Evolutionary conservation across 805 yeast species (phyloP), one percentile per base, ranked within the genome.

Genomic region (Phaffomyces antillensis): DNA sequence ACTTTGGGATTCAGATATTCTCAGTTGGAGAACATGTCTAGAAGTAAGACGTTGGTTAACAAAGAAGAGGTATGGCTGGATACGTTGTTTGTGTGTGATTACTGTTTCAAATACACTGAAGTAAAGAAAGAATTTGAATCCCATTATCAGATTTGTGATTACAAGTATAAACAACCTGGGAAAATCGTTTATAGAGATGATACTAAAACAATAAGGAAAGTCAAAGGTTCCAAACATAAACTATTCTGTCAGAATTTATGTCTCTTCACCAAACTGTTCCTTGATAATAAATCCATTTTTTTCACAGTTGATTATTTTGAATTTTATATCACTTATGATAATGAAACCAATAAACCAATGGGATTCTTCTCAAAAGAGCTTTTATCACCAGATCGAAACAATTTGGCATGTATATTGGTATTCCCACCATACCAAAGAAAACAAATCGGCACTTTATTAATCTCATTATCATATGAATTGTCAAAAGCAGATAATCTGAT

Each of bases 321-420:
- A 49, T 87, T 88, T 62, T 93, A 81, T 61, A 72, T 88, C 25
- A 68, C 81, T 3, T 86, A 83, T 59, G 83, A 85, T 24, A 62
- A 62, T 2, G 67, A 56, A 41, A 42, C 69, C 48, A 51, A 65
- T 52, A 60, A 66, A 42, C 90, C 91, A 2, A 81, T 90, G 83
- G 99, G 97, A 1, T 93, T 88, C 59, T 93, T 88, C 58, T 89
- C 97, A 13, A 86, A 86, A 54, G 99, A 93, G 57, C 66, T 83
- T 37, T 67, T 84, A 0, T 81, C 96, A 0, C 73, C 75, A 63
- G 91, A 86, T 43, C 73, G 78, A 42, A 86, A 90, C 61, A 93
- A 91, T 59, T 67, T 93, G 34, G 96, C 97, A 0, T 93, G 98
- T 59, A 85, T 93, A 12, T 72, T 93, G 52, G 79, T 88, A 4